Evolutionary conservation across 2,329 filamentous ascomycete genomes (phyloP).

Genomic region (Aspergillus hortae): DNA sequence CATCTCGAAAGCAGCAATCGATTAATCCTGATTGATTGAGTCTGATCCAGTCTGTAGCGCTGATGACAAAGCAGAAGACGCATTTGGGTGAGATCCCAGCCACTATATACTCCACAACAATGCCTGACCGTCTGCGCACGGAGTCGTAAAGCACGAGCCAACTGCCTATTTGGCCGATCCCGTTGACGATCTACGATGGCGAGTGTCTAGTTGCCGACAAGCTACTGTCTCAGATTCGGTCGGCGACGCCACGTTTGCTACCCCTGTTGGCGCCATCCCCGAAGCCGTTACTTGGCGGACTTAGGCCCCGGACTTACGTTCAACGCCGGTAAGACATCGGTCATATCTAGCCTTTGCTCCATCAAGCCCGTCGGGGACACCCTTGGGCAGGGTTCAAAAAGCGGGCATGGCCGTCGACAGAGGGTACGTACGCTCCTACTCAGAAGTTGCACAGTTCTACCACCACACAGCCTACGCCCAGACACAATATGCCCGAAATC

Average conservation of each 20-base stretch:
- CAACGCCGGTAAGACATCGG: background rate
- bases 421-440: background rate
- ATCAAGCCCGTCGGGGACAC: background rate
- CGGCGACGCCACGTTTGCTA: background rate
- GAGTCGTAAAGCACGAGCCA: background rate
- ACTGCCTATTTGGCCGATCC: background rate
- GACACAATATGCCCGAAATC: constrained; percentile 1
- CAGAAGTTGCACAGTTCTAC: background rate
- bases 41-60: background rate
- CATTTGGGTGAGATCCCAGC: background rate
- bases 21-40: background rate
- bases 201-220: background rate
- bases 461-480: background rate
- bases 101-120: background rate
- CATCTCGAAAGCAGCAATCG: background rate
- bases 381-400: background rate
- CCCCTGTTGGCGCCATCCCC: background rate
- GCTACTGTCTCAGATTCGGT: background rate
- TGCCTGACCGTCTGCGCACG: background rate
- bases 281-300: background rate
- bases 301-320: background rate
- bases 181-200: background rate
- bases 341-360: background rate
- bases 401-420: background rate
- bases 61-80: background rate